Base-by-base conservation (phyloP, 2,329 filamentous ascomycete species). In the Ascomycota sp. region DNA sequence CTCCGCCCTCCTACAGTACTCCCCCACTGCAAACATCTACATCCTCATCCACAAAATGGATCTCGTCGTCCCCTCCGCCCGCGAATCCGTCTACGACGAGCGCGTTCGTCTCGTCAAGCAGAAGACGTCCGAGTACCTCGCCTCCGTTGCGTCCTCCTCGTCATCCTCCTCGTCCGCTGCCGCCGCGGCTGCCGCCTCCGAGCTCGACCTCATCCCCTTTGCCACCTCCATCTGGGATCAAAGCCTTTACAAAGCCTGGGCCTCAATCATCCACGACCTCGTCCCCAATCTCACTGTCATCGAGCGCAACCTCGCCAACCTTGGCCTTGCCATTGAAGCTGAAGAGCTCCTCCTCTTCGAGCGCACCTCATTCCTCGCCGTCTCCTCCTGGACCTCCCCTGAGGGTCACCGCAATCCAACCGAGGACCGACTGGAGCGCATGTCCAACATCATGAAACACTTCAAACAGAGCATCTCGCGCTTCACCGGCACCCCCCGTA, bases 21-120 rank as follows among this genome's bases (percentile, higher is more conserved):
- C 80, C 32, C 62, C 69, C 26, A 60, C 62, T 3, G 82, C 86
- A 40, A 79, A 80, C 51, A 76, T 98, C 47, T 98, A 95, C 58
- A 79, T 89, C 39, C 71, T 98, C 31, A 79, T 98, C 43, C 89
- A 98, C 72, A 98, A 98, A 58, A 93, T 98, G 79, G 89, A 98
- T 52, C 69, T 98, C 24, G 82, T 95, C 33, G 78, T 84, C 43
- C 69, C 74, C 29, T 69, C 77, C 37, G 71, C 77, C 43, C 78
- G 84, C 39, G 75, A 83, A 49, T 62, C 71, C 37, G 72, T 92
- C 41, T 93, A 92, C 54, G 75, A 86, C 40, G 79, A 92, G 46
- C 76, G 82, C 39, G 76, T 83, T 21, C 64, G 70, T 25, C 62
- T 83, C 36, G 80, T 93, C 40, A 70, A 76, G 37, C 68, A 72